phyloP scores from a whole-genome alignment of 345 rosid species.

The Eutrema japonicum region DNA sequence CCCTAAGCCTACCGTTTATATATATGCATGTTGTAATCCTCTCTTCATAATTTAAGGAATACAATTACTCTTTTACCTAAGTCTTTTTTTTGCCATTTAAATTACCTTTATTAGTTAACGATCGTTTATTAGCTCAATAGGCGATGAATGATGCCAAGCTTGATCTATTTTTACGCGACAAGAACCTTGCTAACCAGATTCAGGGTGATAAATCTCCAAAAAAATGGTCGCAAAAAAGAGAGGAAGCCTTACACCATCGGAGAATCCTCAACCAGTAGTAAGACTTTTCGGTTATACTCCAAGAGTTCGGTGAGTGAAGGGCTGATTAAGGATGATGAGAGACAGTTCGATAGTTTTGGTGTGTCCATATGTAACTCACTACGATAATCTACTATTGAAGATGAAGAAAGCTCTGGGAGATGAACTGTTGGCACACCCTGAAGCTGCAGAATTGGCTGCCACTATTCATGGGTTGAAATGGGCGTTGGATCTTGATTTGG shows the following conservation, averaged over 20 bases:
- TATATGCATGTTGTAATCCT: too few species aligned
- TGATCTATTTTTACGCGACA: too few species aligned
- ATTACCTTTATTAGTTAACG: too few species aligned
- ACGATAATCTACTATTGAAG: neutral
- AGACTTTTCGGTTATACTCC: neutral
- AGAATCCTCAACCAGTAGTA: neutral
- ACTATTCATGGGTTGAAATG: neutral
- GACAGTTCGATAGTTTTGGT: neutral
- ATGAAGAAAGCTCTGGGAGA: neutral
- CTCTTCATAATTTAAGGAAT: too few species aligned
- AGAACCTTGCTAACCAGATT: too few species aligned
- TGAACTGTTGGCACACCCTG: neutral
- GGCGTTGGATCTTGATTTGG: slow-evolving; percentile 16
- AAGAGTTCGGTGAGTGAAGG: slow-evolving; percentile 16
- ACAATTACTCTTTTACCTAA: too few species aligned
- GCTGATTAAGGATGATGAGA: neutral
- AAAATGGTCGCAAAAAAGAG: too few species aligned
- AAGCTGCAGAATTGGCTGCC: slow-evolving; percentile 1
- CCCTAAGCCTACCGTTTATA: too few species aligned
- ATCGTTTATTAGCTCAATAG: too few species aligned
- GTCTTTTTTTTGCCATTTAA: too few species aligned
- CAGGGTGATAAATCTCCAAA: too few species aligned
- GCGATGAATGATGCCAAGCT: too few species aligned
- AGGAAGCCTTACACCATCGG: neutral
- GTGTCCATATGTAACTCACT: neutral